Conservation (phyloP, 495 filamentous ascomycete genomes). For the Copromyces sp. region DNA sequence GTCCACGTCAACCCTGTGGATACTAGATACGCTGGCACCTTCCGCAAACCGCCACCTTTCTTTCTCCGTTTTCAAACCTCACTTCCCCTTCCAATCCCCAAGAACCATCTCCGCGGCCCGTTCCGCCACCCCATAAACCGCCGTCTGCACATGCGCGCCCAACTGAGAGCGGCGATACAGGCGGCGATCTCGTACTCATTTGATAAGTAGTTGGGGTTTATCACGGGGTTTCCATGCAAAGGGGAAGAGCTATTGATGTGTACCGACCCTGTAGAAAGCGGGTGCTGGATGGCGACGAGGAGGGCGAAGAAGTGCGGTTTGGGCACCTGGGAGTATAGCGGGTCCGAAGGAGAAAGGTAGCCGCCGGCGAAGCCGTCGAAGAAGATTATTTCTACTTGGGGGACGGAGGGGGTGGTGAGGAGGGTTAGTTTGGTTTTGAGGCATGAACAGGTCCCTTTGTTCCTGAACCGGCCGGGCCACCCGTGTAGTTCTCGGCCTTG, state of each 20-base stretch:
- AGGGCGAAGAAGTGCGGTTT: conserved; percentile 12
- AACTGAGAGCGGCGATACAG: conserved; percentile 8
- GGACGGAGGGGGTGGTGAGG: conserved; percentile 12
- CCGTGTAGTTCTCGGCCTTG: conserved; percentile 26
- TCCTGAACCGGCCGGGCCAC: conserved; percentile 4
- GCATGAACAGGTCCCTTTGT: conserved; percentile 22
- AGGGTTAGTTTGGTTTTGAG: conserved; percentile 9
- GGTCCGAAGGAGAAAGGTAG: not conserved
- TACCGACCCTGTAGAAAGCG: conserved; percentile 43
- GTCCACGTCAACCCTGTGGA: not conserved
- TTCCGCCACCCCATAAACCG: conserved; percentile 29
- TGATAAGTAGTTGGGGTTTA: conserved; percentile 12
- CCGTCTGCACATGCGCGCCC: conserved; percentile 26
- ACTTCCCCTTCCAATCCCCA: not conserved
- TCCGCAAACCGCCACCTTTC: not conserved
- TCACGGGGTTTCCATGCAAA: conserved; percentile 1
- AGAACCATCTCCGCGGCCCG: conserved; percentile 35
- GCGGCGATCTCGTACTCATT: conserved; percentile 19
- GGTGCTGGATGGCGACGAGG: conserved; percentile 30
- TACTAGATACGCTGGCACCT: not conserved
- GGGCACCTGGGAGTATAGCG: conserved; percentile 26
- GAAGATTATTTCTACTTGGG: conserved; percentile 22
- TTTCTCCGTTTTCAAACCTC: not conserved
- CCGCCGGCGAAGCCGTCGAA: conserved; percentile 12
- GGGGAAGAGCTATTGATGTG: conserved; percentile 31